A percentile compares a stretch with the other conserved stretches of the same genome.
phyloP scores from a whole-genome alignment of 139 green algal species.

The Ettlia oleoabundans region DNA sequence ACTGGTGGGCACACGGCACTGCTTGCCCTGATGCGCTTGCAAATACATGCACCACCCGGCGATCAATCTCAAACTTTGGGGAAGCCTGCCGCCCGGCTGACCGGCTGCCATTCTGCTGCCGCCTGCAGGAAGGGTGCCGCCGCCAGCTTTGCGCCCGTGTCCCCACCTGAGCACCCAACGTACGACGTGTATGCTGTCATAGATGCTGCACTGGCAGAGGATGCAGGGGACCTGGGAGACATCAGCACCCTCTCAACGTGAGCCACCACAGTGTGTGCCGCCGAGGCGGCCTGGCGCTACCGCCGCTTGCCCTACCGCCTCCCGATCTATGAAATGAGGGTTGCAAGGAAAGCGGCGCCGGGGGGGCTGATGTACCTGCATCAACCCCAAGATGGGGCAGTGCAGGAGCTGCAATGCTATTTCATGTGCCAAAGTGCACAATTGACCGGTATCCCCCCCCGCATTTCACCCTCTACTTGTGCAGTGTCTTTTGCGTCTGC shows the following conservation, averaged over 20 bases:
- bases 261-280: not conserved
- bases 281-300: not conserved
- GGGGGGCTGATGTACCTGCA: too few relatives aligned
- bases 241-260: conserved; percentile 91
- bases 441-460: too few relatives aligned
- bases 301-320: not conserved
- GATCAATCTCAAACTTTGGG: too few relatives aligned
- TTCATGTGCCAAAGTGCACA: not conserved
- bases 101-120: not conserved
- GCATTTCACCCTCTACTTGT: not conserved
- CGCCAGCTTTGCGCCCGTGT: conserved; percentile 46
- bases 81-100: not conserved
- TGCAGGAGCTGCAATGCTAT: not conserved
- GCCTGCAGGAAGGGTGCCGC: conserved; percentile 8
- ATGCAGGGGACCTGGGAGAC: conserved; percentile 87
- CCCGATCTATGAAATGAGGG: too few relatives aligned
- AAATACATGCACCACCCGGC: too few relatives aligned
- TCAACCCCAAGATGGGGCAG: too few relatives aligned
- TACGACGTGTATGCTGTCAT: conserved; percentile 74
- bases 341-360: too few relatives aligned
- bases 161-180: conserved; percentile 82
- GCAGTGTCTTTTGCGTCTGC: too few relatives aligned
- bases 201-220: conserved; percentile 81
- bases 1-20: conserved; percentile 34
- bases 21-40: too few relatives aligned